phyloP scores from a whole-genome alignment of 768 basidiomycete species.

The Dioszegia hungarica region DNA sequence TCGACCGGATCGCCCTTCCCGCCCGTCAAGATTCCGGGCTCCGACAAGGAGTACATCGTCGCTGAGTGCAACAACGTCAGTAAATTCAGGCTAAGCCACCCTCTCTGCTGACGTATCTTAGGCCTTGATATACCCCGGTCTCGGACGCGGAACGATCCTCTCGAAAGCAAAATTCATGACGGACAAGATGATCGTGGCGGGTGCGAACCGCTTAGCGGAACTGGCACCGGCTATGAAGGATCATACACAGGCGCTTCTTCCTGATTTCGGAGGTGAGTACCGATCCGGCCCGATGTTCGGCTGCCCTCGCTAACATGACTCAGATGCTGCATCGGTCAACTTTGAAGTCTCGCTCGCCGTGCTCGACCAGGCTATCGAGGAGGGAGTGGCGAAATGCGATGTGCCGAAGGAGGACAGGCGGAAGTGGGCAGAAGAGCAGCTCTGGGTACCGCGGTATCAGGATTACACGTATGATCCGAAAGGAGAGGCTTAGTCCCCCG shows the following conservation, averaged over 20 bases:
- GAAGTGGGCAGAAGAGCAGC: slow-evolving; percentile 58
- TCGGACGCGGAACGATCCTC: slow-evolving; percentile 74
- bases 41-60: slow-evolving; percentile 53
- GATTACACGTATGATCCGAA: slow-evolving; percentile 62
- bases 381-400: slow-evolving; percentile 60
- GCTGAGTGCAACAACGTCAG: slow-evolving; percentile 49
- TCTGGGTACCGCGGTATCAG: slow-evolving; percentile 65
- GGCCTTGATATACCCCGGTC: slow-evolving; percentile 71
- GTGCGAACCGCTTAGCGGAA: slow-evolving; percentile 66
- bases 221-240: slow-evolving; percentile 71
- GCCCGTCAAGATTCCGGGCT: slow-evolving; percentile 52
- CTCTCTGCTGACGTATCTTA: too few species aligned
- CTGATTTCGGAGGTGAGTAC: slow-evolving; percentile 53
- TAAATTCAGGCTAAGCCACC: too few species aligned
- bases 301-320: too few species aligned
- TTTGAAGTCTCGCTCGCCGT: slow-evolving; percentile 79
- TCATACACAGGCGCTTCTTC: slow-evolving; percentile 65
- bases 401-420: slow-evolving; percentile 29
- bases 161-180: slow-evolving; percentile 62
- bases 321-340: slow-evolving; percentile 59
- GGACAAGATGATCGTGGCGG: slow-evolving; percentile 81
- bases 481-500: slow-evolving; percentile 44
- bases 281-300: neutral
- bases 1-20: slow-evolving; percentile 83
- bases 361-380: slow-evolving; percentile 68